Conservation (phyloP, 768 basidiomycete species). For the Leccinum boreale region DNA sequence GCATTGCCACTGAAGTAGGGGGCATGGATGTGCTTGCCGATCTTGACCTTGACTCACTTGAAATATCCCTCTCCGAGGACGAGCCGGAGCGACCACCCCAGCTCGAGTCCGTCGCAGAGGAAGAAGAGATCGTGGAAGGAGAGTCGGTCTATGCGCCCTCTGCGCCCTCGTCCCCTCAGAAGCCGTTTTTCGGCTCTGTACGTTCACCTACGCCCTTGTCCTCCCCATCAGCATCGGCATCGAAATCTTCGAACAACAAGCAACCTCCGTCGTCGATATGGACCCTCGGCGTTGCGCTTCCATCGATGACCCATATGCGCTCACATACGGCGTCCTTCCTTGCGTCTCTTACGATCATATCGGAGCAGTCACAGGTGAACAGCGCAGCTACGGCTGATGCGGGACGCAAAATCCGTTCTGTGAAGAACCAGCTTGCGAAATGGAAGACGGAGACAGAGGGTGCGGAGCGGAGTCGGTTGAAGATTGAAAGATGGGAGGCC, state of each 20-base stretch:
- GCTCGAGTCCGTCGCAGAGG: conserved; percentile 40
- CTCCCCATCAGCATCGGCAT: conserved; percentile 43
- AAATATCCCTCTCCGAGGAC: conserved; percentile 32
- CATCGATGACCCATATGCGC: conserved; percentile 69
- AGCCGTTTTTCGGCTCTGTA: conserved; percentile 52
- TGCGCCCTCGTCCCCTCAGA: conserved; percentile 46
- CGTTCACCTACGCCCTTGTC: conserved; percentile 47
- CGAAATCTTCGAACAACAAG: conserved; percentile 27
- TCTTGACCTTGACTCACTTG: conserved; percentile 70
- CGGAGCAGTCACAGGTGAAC: conserved; percentile 87
- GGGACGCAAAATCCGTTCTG: conserved; percentile 78
- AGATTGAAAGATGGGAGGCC: conserved; percentile 80
- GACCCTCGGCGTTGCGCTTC: conserved; percentile 38
- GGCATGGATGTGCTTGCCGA: conserved; percentile 69
- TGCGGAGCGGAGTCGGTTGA: conserved; percentile 72
- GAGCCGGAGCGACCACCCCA: conserved; percentile 26
- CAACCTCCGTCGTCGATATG: conserved; percentile 29
- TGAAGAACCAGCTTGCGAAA: conserved; percentile 79
- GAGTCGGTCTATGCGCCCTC: conserved; percentile 38
- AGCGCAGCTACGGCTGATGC: conserved; percentile 82
- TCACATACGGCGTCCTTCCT: conserved; percentile 73
- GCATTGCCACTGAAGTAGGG: conserved; percentile 73
- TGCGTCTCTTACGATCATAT: conserved; percentile 70
- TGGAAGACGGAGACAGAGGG: conserved; percentile 84
- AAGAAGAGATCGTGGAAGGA: conserved; percentile 39